Conservation (phyloP, 2,329 filamentous ascomycete genomes). For the Clonostachys solani region DNA sequence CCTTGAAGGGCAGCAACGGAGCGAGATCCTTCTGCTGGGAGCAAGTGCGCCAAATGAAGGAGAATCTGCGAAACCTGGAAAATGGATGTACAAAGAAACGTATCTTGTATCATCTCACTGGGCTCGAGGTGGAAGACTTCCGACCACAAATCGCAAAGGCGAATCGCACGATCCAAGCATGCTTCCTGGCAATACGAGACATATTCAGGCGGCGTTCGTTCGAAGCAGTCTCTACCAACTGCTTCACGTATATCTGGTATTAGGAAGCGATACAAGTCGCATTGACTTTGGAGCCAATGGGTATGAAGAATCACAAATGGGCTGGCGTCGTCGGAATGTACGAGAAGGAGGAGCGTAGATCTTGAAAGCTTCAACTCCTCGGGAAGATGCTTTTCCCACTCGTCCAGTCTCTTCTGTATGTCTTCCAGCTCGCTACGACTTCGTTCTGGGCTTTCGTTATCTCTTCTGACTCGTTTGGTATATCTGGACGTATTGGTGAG, state of each 20-base stretch:
- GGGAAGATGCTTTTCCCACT: slow-evolving; percentile 9
- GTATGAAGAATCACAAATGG: slow-evolving; percentile 12
- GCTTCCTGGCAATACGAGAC: slow-evolving; percentile 4
- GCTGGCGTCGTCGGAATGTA: slow-evolving; percentile 12
- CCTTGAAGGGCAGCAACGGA: no score
- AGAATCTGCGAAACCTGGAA: not conserved
- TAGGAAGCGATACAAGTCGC: slow-evolving; percentile 16
- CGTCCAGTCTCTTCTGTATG: slow-evolving; percentile 10
- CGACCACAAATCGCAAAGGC: slow-evolving; percentile 4
- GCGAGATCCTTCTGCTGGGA: not conserved
- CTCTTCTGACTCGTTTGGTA: not conserved
- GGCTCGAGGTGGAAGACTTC: slow-evolving; percentile 1
- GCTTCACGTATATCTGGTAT: slow-evolving; percentile 15
- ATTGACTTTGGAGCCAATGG: slow-evolving; percentile 9
- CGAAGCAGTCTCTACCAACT: slow-evolving; percentile 1
- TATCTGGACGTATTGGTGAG: slow-evolving; percentile 12
- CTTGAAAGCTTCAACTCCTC: slow-evolving; percentile 10
- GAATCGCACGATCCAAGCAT: slow-evolving; percentile 5
- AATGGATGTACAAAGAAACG: not conserved
- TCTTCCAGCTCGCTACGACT: slow-evolving; percentile 6
- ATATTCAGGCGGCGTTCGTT: slow-evolving; percentile 2
- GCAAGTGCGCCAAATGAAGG: not conserved
- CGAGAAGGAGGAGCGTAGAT: slow-evolving; percentile 13
- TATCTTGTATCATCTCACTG: not conserved
- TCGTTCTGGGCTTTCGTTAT: slow-evolving; percentile 6